Conservation (phyloP, 495 filamentous ascomycete species). For the Aspergillus mulundensis region DNA sequence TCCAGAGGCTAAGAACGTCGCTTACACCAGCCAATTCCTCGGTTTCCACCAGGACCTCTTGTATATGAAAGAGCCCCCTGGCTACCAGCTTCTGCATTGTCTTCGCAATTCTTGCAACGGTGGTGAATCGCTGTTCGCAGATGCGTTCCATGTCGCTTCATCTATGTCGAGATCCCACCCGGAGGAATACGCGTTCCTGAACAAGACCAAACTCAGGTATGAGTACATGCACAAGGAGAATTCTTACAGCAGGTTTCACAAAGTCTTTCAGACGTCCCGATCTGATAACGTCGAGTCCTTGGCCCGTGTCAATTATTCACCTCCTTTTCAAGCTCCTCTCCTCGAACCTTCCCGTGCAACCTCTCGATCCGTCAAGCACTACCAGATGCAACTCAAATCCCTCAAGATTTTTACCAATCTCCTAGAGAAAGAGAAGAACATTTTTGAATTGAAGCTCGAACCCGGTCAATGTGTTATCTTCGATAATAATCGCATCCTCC, state of each 20-base stretch:
- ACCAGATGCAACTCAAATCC: constrained; percentile 29
- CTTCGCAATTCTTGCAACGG: constrained; percentile 68
- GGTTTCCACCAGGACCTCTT: constrained; percentile 90
- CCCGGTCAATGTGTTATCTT: constrained; percentile 85
- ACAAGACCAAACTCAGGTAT: constrained; percentile 47
- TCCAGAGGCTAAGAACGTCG: constrained; percentile 78
- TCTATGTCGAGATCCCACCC: constrained; percentile 30
- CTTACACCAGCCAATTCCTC: constrained; percentile 75
- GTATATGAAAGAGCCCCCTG: constrained; percentile 76
- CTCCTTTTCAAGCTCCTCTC: constrained; percentile 57
- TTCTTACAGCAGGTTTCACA: constrained; percentile 51
- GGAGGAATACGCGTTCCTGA: constrained; percentile 36
- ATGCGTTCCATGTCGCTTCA: constrained; percentile 59
- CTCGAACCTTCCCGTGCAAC: no score
- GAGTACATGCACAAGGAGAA: constrained; percentile 66
- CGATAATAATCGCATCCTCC: constrained; percentile 72
- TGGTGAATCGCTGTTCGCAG: constrained; percentile 78
- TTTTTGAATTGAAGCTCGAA: constrained; percentile 67
- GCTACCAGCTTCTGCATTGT: constrained; percentile 83
- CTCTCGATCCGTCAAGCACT: no score
- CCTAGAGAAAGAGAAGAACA: constrained; percentile 44
- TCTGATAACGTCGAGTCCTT: constrained; percentile 6
- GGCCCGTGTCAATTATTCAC: constrained; percentile 61
- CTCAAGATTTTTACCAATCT: constrained; percentile 24
- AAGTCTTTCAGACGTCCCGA: constrained; percentile 45